Percentiles rank a stretch among this genome's conserved stretches.
phyloP scores from a whole-genome alignment of 306 rosid species.

The Sphenostylis stenocarpa region DNA sequence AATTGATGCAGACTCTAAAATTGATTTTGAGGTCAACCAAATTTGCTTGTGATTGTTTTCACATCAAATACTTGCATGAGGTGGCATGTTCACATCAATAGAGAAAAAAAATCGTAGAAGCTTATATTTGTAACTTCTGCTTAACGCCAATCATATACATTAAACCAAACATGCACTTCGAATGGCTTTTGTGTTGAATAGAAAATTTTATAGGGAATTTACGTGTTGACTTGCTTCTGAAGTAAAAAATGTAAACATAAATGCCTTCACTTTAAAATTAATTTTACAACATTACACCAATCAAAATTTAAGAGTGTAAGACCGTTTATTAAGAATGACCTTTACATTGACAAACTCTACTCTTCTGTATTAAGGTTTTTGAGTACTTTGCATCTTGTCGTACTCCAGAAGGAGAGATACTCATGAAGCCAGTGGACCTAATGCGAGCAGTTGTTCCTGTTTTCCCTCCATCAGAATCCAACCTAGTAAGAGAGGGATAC shows the following conservation, averaged over 20 bases:
- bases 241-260: neutral
- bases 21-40: neutral
- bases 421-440: neutral
- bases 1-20: neutral
- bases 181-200: neutral
- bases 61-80: neutral
- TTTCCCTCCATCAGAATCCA: slow-evolving; percentile 19
- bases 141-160: no score
- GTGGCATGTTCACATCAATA: neutral
- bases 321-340: neutral
- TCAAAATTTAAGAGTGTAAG: neutral
- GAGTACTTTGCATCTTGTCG: slow-evolving; percentile 19
- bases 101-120: no score
- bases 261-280: neutral
- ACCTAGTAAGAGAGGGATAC: slow-evolving; percentile 10
- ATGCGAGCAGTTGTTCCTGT: slow-evolving; percentile 11
- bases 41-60: neutral
- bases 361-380: slow-evolving; percentile 6
- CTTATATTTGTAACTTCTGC: no score
- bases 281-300: neutral
- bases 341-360: neutral
- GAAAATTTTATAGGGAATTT: neutral
- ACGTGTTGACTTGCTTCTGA: neutral
- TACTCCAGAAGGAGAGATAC: neutral
- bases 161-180: no score